A percentile compares a stretch with the other conserved stretches of the same genome.
phyloP scores from a whole-genome alignment of 257 asterid genomes.

The Handroanthus guayacan region DNA sequence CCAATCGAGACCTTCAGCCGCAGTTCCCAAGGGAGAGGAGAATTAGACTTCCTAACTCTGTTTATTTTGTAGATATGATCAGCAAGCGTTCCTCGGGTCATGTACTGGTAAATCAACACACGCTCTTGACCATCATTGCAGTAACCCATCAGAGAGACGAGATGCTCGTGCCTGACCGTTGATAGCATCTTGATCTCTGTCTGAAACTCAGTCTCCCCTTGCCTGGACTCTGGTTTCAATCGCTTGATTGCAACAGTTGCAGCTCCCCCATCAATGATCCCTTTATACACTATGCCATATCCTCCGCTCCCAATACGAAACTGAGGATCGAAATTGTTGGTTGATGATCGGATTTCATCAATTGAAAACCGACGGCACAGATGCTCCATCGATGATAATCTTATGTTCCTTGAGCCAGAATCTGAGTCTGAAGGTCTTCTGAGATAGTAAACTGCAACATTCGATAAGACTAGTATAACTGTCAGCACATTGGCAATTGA shows the following conservation, averaged over 20 bases:
- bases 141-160: constrained; percentile 73
- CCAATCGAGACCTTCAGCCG: constrained; percentile 68
- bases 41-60: constrained; percentile 40
- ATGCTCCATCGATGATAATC: constrained; percentile 39
- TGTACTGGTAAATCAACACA: constrained; percentile 64
- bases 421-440: constrained; percentile 46
- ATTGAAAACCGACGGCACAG: constrained; percentile 66
- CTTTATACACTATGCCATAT: constrained; percentile 72
- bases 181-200: constrained; percentile 73
- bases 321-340: constrained; percentile 54
- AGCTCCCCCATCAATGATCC: constrained; percentile 57
- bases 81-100: constrained; percentile 57
- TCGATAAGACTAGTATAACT: constrained; percentile 46
- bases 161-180: constrained; percentile 58
- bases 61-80: constrained; percentile 62
- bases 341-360: constrained; percentile 57
- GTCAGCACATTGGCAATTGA: constrained; percentile 44
- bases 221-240: constrained; percentile 52
- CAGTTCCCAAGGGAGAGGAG: constrained; percentile 66
- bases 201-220: constrained; percentile 65
- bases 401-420: constrained; percentile 36
- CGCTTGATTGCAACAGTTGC: constrained; percentile 66
- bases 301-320: constrained; percentile 74
- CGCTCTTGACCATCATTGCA: constrained; percentile 68
- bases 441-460: constrained; percentile 50